phyloP scores from a whole-genome alignment of 345 rosid species.

The Hibiscus syriacus region DNA sequence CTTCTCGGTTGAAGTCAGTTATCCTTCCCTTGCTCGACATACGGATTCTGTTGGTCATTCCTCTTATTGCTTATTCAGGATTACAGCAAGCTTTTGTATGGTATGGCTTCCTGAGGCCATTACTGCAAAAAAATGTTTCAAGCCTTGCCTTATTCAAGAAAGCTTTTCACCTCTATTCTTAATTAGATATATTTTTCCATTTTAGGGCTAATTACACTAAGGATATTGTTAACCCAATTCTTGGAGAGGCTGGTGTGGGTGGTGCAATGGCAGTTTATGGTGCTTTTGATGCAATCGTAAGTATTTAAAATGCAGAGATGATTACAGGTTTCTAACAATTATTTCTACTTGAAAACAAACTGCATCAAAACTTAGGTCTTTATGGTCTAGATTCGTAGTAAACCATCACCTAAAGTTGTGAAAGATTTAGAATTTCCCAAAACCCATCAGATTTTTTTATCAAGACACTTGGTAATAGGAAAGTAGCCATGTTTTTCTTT shows the following conservation, averaged over 20 bases:
- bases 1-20: conserved; percentile 47
- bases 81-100: conserved; percentile 93
- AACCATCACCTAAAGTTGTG: background rate
- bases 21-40: conserved; percentile 59
- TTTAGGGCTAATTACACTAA: conserved; percentile 86
- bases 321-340: background rate
- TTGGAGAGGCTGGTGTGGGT: conserved; percentile 81
- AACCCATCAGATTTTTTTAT: background rate
- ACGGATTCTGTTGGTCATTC: conserved; percentile 72
- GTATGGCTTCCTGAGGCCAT: conserved; percentile 27
- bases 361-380: background rate
- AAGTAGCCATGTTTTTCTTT: background rate
- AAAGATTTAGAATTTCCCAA: background rate
- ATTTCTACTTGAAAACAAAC: background rate
- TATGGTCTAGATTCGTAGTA: background rate
- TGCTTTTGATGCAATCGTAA: conserved; percentile 79
- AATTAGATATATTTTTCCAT: conserved; percentile 1
- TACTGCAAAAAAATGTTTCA: background rate
- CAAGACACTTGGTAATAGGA: background rate
- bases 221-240: conserved; percentile 68
- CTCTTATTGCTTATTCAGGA: conserved; percentile 87
- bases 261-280: conserved; percentile 93
- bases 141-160: background rate
- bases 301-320: conserved; percentile 19
- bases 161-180: background rate